phyloP scores from a whole-genome alignment of 192 early-diverging fungal genomes.

The Bifiguratus adelaidae region DNA sequence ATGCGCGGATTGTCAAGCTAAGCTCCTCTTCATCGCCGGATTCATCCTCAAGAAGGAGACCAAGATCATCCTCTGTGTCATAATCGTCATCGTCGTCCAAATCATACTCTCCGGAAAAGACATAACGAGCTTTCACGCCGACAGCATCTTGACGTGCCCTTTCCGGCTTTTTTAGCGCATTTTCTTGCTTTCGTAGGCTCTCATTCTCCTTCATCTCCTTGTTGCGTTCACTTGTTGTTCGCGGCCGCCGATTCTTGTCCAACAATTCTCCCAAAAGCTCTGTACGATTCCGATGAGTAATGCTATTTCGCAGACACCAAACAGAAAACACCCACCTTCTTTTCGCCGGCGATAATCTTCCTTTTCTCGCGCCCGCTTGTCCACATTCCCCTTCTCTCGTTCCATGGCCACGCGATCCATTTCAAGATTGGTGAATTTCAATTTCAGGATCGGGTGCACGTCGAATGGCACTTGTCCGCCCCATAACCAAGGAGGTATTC shows the following conservation, averaged over 20 bases:
- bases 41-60: conserved; percentile 6
- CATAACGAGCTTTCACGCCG: conserved; percentile 16
- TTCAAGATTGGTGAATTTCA: conserved; percentile 41
- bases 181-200: neutral
- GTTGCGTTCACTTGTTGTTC: conserved; percentile 1
- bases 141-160: conserved; percentile 19
- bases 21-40: conserved; percentile 9
- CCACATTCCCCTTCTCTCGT: neutral
- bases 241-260: conserved; percentile 4
- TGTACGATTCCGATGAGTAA: conserved; percentile 7
- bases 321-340: neutral
- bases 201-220: neutral
- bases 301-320: neutral
- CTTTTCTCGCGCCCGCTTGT: conserved; percentile 13
- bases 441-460: conserved; percentile 55
- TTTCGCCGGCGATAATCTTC: conserved; percentile 16
- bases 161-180: conserved; percentile 6
- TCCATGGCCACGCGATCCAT: conserved; percentile 7
- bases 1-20: conserved; percentile 21
- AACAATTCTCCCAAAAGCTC: conserved; percentile 22
- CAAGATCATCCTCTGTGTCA: too few species aligned
- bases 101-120: conserved; percentile 11
- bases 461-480: conserved; percentile 46
- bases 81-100: conserved; percentile 7
- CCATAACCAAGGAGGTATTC: conserved; percentile 61